phyloP scores from a whole-genome alignment of 1,284 basidiomycete genomes.

The Bondarzewia mesenterica region DNA sequence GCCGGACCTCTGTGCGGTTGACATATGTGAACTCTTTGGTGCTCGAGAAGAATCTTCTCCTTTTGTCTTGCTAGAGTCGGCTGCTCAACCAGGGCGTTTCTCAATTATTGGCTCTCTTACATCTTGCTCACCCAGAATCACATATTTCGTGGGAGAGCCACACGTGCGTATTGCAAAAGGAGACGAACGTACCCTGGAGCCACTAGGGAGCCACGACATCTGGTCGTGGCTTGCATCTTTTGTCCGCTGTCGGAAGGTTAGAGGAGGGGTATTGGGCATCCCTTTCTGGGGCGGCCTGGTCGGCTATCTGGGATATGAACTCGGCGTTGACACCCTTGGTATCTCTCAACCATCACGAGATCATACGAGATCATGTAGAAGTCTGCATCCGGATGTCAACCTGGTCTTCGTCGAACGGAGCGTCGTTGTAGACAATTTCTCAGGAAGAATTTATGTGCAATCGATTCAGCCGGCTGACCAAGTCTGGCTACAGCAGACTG shows the following conservation, averaged over 20 bases:
- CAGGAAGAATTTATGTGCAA: conserved; percentile 49
- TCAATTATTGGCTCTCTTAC: conserved; percentile 59
- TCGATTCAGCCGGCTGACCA: conserved; percentile 52
- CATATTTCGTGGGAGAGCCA: conserved; percentile 43
- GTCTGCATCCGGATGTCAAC: conserved; percentile 59
- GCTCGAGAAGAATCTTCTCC: conserved; percentile 46
- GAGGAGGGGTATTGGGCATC: conserved; percentile 37
- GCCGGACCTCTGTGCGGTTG: conserved; percentile 31
- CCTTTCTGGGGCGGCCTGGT: conserved; percentile 78
- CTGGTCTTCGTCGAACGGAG: conserved; percentile 70
- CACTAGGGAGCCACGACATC: conserved; percentile 38
- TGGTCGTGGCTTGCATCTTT: conserved; percentile 70
- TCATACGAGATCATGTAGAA: conserved; percentile 4
- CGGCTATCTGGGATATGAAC: conserved; percentile 68
- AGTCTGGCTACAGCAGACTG: conserved; percentile 44
- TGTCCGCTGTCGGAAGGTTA: conserved; percentile 43
- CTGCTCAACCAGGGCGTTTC: conserved; percentile 63
- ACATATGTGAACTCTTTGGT: conserved; percentile 54
- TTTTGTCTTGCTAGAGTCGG: conserved; percentile 71
- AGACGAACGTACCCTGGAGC: conserved; percentile 12
- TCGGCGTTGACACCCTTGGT: conserved; percentile 50
- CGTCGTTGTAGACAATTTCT: conserved; percentile 52
- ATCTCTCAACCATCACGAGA: conserved; percentile 26
- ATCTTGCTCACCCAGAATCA: conserved; percentile 45
- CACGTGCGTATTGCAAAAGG: conserved; percentile 32